These are phyloP conservation scores for Capronia coronata DNA, from an alignment of 2,329 filamentous ascomycete species.

Conservation along the genomic window DNA sequence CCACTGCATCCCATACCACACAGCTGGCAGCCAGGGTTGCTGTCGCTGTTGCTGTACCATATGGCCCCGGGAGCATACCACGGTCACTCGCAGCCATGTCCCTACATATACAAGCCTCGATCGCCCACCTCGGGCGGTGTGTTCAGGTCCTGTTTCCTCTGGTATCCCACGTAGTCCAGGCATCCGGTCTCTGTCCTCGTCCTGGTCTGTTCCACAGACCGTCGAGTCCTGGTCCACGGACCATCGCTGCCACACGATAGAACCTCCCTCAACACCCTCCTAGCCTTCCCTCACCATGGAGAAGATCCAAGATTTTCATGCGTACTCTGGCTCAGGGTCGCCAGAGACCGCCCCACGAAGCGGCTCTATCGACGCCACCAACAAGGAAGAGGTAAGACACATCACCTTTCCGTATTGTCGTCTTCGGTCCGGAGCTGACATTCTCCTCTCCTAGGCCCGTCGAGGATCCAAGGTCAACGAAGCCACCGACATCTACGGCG, in stretches of 20 bases:
- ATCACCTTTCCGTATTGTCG: no score
- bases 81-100: not conserved
- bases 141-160: not conserved
- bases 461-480: constrained; percentile 33
- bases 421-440: no score
- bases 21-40: constrained; percentile 1
- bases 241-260: not conserved
- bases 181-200: not conserved
- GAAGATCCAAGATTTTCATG: constrained; percentile 13
- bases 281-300: constrained; percentile 12
- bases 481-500: constrained; percentile 49
- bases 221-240: constrained; percentile 3
- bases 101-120: constrained; percentile 11
- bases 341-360: constrained; percentile 11
- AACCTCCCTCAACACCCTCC: not conserved
- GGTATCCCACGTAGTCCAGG: not conserved
- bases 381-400: constrained; percentile 20
- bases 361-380: constrained; percentile 7
- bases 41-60: constrained; percentile 1
- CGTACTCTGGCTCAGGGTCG: constrained; percentile 19
- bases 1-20: not conserved
- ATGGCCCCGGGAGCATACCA: not conserved
- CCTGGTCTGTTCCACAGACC: not conserved
- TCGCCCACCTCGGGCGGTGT: not conserved
- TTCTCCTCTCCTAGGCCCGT: constrained; percentile 13